Evolutionary conservation across 192 early-diverging fungal species (phyloP), one percentile per base, ranked within the genome.

Genomic region (Gorgonomyces haynaldii): DNA sequence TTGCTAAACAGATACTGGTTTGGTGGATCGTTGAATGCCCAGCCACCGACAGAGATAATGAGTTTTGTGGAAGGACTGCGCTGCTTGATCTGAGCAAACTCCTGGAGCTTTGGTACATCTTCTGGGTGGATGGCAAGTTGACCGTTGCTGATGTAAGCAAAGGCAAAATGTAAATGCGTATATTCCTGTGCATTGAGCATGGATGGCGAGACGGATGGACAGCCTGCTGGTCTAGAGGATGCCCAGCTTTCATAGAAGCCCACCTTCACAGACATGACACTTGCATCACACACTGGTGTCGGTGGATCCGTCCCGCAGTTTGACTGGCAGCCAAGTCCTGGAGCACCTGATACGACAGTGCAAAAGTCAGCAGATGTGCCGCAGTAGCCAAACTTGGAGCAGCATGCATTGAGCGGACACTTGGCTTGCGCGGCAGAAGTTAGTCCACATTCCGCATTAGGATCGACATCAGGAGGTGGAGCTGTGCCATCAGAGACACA

Each of bases 21-120:
- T 42, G 8, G 8, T 8, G 41, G 41, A 31, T 42, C 41, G 16
- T 42, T 42, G 16, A 42, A 42, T 42, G 41, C 41, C 41, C 41
- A 42, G 41, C 41, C 41, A 9, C 41, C 41, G 8, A 42, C 27
- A 8, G 41, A 42, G 8, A 42, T 24, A 42, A 42, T 31, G 9
- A 10, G 8, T 42, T 42, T 42, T 10, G 15, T 15, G 8, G 8
- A 8, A 42, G 27, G 13, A n/a, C 8, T 34, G 8, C n/a, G 8
- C 32, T 34, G 8, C 9, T 9, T 9, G n/a, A 9, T n/a, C n/a
- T 34, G 9, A 34, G n/a, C 8, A 8, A 34, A 8, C 8, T 34
- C n/a, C 32, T 34, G 32, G n/a, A 9, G n/a, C 32, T 34, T 34
- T 8, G 32, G 32, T 9, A 9, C 32, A n/a, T n/a, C n/a, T n/a